Evolutionary conservation across 1,139 yeast genomes (phyloP), one percentile per base, ranked within the genome.

Genomic region (Suhomyces bokatorum): DNA sequence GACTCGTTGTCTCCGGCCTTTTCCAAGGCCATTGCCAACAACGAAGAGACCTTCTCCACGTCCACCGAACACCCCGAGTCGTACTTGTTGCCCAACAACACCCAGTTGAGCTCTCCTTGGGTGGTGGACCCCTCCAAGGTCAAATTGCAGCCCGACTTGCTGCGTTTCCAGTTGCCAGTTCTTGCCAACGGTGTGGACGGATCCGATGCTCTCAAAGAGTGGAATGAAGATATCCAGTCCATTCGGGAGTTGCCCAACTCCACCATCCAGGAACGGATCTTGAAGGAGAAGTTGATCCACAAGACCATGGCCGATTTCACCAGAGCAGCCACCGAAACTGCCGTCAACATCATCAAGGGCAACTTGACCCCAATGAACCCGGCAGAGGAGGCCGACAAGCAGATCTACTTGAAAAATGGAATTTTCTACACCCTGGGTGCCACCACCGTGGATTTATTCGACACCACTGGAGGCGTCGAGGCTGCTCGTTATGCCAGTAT

Each of bases 211-310:
- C 76, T 72, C 47, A 81, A 84, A 55, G 97, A 90, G 56, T 91
- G 96, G 90, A 90, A 90, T 61, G 96, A 87, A 53, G 97, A 93
- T 55, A 81, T 84, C 57, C 98, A 93, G 69, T 75, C 88, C 6
- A 75, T 89, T 40, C 79, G 83, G 51, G 97, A 89, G 55, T 73
- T 89, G 50, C 82, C 88, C 24, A 73, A 71, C 37, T 58, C 70
- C 3, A 65, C 77, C 26, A 64, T 88, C 46, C 80, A 80, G 47
- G 91, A 87, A 51, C 78, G 93, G 50, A 73, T 90, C 43, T 69
- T 84, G 47, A 79, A 93, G 55, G 99, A 93, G 60, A 82, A 85
- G 56, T 68, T 89, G 46, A 68, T 88, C 50, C 81, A 81, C 59
- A 85, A 85, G 60, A 75, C 84, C n/a, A 75, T 87, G 42, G 81